Evolutionary conservation across 2,329 filamentous ascomycete species (phyloP), one percentile per base, ranked within the genome.

Genomic region (Cryoendolithus antarcticus): DNA sequence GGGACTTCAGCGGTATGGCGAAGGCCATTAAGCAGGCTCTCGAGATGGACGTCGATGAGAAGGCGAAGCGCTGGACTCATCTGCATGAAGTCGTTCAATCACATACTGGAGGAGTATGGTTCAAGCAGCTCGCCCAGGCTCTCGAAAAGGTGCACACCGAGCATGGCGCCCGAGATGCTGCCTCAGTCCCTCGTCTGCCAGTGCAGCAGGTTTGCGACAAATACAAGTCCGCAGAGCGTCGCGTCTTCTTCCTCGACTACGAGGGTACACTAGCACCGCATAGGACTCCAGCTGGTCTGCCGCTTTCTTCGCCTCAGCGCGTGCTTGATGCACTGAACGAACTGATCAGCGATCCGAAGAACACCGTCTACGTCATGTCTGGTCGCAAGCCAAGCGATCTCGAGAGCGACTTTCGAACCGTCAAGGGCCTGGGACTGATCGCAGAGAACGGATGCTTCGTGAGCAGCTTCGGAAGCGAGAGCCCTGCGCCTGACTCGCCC

Each of bases 361-460:
- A 96, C 54, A 77, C 78, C 1, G 82, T 96, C 19, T 96, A 94
- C 52, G 79, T 96, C 47, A 96, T 94, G 86, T 94, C 86, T 39
- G 81, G 84, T 6, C 79, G 86, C 29, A 82, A 80, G 49, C 84
- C 86, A 0, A 84, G 93, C 51, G 86, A 95, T 53, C 77, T 95
- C 29, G 86, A 94, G 50, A 76, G 80, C 4, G 70, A 93, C 1
- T 95, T 96, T 69, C 79, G 80, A 38, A 75, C 82, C 15, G 81
- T 95, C 1, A 82, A 84, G 4, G 81, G 82, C 43, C 66, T 95
- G 3, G 91, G 91, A 2, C 69, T 96, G 4, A 93, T 96, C 47
- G 89, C 89, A 0, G 89, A 96, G 63, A 95, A 94, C 48, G 89
- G 89, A 2, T 93, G 85, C 58, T 96, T 93, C 62, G 66, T 95